phyloP scores from a whole-genome alignment of 441 rosid genomes.

The Pelargonium citronellum region DNA sequence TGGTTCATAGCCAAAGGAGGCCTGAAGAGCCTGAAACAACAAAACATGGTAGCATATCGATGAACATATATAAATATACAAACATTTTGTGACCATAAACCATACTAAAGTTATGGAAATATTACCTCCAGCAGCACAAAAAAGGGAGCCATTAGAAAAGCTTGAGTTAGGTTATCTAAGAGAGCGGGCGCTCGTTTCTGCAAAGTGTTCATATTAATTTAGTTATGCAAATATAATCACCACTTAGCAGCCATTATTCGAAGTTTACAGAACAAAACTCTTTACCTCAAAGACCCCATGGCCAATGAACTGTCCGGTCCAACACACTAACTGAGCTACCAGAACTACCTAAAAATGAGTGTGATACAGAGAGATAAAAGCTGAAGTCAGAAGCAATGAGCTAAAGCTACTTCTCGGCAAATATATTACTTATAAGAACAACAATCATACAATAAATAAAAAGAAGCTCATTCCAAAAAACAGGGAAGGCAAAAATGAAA shows the following conservation, averaged over 20 bases:
- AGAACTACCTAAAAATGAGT: conserved; percentile 40
- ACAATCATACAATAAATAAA: neutral
- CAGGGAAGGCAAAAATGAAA: no score
- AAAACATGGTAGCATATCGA: conserved; percentile 9
- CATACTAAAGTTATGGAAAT: neutral
- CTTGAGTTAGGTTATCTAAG: conserved; percentile 53
- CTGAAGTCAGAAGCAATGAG: neutral
- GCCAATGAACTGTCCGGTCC: conserved; percentile 63
- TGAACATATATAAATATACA: neutral
- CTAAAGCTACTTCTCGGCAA: neutral
- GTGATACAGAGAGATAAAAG: neutral
- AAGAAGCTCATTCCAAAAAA: no score
- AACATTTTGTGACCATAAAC: neutral
- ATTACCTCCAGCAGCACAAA: conserved; percentile 60
- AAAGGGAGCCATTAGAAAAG: conserved; percentile 63
- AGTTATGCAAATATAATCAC: neutral
- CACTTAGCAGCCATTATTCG: neutral
- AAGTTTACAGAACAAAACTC: conserved; percentile 9
- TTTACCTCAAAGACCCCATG: conserved; percentile 58
- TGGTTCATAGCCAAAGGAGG: conserved; percentile 48
- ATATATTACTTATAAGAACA: neutral
- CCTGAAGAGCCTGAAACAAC: conserved; percentile 43
- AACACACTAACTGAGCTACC: conserved; percentile 47
- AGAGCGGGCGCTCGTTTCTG: conserved; percentile 66
- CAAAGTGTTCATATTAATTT: conserved; percentile 6